Evolutionary conservation across 768 basidiomycete genomes (phyloP), one percentile per base, ranked within the genome.

Genomic region (Lactarius evosmus): DNA sequence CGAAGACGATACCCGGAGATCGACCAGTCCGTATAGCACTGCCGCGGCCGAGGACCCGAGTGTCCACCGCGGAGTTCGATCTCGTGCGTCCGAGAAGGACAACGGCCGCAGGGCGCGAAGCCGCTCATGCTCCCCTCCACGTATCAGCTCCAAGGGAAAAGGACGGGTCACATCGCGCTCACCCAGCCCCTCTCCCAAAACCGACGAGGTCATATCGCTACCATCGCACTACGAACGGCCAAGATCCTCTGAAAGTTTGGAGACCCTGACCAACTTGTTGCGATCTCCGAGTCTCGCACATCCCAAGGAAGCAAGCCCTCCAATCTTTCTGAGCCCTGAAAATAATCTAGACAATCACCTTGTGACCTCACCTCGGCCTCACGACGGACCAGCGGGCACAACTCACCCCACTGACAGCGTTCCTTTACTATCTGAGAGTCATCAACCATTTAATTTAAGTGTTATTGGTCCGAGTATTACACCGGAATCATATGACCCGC

Each of bases 81-180:
- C 11, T 7, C 29, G 55, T 38, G 19, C 14, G 32, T 7, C 30
- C 0, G 55, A 36, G 4, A 29, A 49, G 1, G 46, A 56, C 25
- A 55, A 32, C 12, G 16, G 40, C 2, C 61, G 46, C 25, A 44
- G 7, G 22, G 4, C 1, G 2, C 29, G 22, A 44, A 32, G 12
- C 9, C 14, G 25, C 19, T 25, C 38, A 17, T 38, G 32, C 30
- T 36, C 55, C 19, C 38, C 7, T 4, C 5, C 54, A 32, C 55
- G 9, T 36, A n/a, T 7, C 38, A 52, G 22, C 36, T 7, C 25
- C 16, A 65, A 65, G 33, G 64, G 64, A 36, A 65, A 65, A 22
- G 46, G n/a, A 61, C 54, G 64, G 6, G 64, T 55, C 19, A 25
- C 40, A 4, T 34, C 50, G 32, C 33, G 27, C 33, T 56, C 55